Base-by-base conservation (phyloP, 1,284 basidiomycete species). In the Anthracocystis walkeri region DNA sequence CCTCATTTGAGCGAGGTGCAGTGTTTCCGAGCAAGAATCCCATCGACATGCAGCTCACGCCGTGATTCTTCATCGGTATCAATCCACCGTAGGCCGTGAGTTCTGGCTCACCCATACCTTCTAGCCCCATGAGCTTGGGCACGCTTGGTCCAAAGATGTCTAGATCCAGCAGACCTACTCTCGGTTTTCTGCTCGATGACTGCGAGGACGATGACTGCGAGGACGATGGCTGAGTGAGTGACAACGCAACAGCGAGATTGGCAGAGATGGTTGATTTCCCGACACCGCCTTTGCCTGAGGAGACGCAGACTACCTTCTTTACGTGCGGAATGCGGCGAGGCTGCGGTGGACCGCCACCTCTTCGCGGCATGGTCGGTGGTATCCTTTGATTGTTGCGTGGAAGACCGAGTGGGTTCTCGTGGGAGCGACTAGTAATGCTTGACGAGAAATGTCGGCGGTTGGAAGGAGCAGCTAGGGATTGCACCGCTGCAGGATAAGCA, bases 61-160 rank as follows among this genome's bases (percentile, higher is more conserved):
- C 92, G 84, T 99, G 95, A 82, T 97, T 98, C 35, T 88, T 89
- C 27, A 98, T 86, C 0, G 96, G 96, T 7, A 93, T 84, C 29
- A 99, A 88, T 23, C 92, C 92, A 25, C 86, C 86, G 4, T 83
- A 82, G 54, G 61, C 53, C 10, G 93, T 95, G 46, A 97, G 86
- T 48, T 90, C 88, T 0, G 95, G 94, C 82, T 96, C 94, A 3
- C 91, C 91, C 6, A 89, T 88, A 33, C 90, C 87, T 82, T 93
- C 92, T 27, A 99, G 88, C 0, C 94, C 95, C 92, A 99, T 94
- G 20, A 99, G 88, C 52, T 93, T 97, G 0, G 97, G 96, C n/a
- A 97, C 88, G 2, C 93, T 95, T 2, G 96, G 96, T 0, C 96
- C 96, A 80, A 97, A 99, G 57, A 99, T 91, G 86, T 99, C 96